Percentiles rank a stretch among this genome's conserved stretches.
Evolutionary conservation across 1,139 yeast species (phyloP).

Genomic region (Saccharomycopsis hybrid): DNA sequence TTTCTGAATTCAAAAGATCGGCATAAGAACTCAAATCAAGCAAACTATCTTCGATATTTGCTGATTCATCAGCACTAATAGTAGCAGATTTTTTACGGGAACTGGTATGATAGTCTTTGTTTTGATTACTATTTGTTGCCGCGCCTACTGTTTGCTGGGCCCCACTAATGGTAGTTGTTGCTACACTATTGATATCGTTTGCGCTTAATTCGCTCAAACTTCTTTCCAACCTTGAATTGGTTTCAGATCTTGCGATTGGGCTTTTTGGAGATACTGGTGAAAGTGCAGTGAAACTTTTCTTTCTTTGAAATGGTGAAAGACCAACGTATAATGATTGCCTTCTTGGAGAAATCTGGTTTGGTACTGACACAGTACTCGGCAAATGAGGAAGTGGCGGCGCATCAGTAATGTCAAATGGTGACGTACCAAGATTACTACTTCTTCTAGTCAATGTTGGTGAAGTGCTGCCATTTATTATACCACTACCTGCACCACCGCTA

Average conservation of each 20-base stretch:
- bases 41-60: not conserved
- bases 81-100: not conserved
- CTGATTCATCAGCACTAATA: not conserved
- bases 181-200: not conserved
- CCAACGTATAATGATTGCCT: conserved; percentile 1
- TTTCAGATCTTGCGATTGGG: too few species aligned
- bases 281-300: conserved; percentile 5
- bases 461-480: not conserved
- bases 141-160: too few species aligned
- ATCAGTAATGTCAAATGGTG: conserved; percentile 10
- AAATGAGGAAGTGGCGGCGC: conserved; percentile 14
- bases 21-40: conserved; percentile 13
- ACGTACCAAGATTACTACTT: not conserved
- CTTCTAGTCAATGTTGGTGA: not conserved
- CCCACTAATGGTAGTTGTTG: not conserved
- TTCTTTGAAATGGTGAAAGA: conserved; percentile 2
- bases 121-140: too few species aligned
- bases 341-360: not conserved
- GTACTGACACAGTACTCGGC: not conserved
- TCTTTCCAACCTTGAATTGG: not conserved
- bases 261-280: too few species aligned
- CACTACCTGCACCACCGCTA: too few species aligned
- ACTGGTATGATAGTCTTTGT: too few species aligned
- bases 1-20: conserved; percentile 11
- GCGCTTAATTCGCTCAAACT: not conserved